Percentiles rank a stretch among this genome's conserved stretches.
Evolutionary conservation across 176 grass and related monocot species (phyloP).

Genomic region (Dendrocalamus sinicus): DNA sequence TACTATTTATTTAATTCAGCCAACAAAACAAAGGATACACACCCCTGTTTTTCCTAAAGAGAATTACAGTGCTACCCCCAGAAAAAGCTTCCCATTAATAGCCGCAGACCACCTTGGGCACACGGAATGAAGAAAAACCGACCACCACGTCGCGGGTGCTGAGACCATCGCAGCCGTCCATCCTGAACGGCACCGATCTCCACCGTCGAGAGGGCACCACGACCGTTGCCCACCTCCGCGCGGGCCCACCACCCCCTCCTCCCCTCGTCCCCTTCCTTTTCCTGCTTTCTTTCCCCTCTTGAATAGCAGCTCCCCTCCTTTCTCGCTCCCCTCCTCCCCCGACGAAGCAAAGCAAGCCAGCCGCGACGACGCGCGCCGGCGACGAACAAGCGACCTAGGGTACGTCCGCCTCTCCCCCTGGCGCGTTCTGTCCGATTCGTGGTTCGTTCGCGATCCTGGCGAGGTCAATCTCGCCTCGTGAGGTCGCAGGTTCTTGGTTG

Average conservation of each 20-base stretch:
- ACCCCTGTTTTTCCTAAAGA: not conserved
- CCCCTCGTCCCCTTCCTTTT: slow-evolving; percentile 10
- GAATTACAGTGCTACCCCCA: not conserved
- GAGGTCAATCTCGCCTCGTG: not conserved
- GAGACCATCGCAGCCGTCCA: slow-evolving; percentile 25
- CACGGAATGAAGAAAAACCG: not conserved
- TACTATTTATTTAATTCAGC: not conserved
- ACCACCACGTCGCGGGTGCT: not conserved
- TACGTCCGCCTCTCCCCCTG: not conserved
- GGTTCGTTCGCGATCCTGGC: not conserved
- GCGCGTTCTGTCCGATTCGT: not conserved
- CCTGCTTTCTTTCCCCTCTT: not conserved
- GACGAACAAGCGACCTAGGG: slow-evolving; percentile 1
- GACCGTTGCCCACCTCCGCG: not conserved
- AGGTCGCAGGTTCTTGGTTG: not conserved
- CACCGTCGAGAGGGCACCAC: not conserved
- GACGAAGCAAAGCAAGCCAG: slow-evolving; percentile 31
- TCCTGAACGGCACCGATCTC: not conserved
- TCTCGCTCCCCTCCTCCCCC: not conserved
- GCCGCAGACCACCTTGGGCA: not conserved
- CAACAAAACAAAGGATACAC: not conserved
- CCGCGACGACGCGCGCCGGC: not conserved
- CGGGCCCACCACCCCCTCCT: slow-evolving; percentile 30
- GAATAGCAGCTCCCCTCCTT: not conserved
- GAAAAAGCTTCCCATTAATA: slow-evolving; percentile 36